Percentiles rank a stretch among this genome's conserved stretches.
Conservation (phyloP, 169 alveolate genomes). For the Hammondia hammondi region DNA sequence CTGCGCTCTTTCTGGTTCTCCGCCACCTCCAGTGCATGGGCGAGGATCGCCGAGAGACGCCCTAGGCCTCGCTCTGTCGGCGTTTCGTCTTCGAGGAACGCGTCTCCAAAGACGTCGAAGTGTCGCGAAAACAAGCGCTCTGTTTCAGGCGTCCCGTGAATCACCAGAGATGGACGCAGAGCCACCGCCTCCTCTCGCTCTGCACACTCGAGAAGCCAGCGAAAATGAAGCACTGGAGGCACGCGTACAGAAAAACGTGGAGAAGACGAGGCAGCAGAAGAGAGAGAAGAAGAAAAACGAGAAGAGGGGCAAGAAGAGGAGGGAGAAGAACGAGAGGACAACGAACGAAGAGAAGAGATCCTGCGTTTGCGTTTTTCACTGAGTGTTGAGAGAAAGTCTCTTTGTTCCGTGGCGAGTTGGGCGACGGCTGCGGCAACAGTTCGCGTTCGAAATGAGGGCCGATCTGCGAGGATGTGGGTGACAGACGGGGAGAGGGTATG, state of each 20-base stretch:
- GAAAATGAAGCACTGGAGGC: conserved; percentile 8
- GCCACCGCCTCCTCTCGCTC: not conserved
- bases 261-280: not conserved
- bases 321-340: not conserved
- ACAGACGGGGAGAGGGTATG: conserved; percentile 9
- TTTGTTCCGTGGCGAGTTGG: not conserved
- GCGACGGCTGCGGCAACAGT: not conserved
- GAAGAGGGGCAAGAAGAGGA: not conserved
- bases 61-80: not conserved
- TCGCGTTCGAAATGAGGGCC: not conserved
- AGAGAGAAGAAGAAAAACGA: not conserved
- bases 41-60: not conserved
- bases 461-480: conserved; percentile 17
- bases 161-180: conserved; percentile 8
- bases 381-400: not conserved
- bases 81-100: not conserved
- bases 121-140: not conserved
- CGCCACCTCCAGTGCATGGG: not conserved
- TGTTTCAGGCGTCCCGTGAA: conserved; percentile 5
- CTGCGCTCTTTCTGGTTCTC: not conserved
- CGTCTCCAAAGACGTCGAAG: conserved; percentile 5
- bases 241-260: not conserved
- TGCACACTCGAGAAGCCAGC: conserved; percentile 38
- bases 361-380: not conserved
- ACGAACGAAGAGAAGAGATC: not conserved